Evolutionary conservation across 495 filamentous ascomycete genomes (phyloP).

Genomic region (Jackrogersella minutella): DNA sequence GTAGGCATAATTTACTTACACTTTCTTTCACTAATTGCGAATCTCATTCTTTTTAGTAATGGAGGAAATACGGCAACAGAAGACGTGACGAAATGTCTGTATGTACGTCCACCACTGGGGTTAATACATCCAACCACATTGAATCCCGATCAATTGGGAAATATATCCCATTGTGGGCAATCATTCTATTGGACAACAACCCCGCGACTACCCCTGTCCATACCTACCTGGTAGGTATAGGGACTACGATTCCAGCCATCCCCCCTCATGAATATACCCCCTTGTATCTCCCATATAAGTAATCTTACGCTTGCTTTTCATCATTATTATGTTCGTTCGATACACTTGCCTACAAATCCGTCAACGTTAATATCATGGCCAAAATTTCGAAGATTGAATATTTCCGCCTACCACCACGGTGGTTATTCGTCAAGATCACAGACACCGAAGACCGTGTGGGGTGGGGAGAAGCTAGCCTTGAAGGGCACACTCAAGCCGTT

Average conservation of each 20-base stretch:
- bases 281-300: not conserved
- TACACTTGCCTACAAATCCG: not conserved
- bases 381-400: constrained; percentile 76
- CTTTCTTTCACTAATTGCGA: too few species aligned
- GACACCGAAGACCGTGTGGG: constrained; percentile 69
- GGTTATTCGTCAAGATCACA: constrained; percentile 82
- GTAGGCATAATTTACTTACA: too few species aligned
- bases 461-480: constrained; percentile 83
- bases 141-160: constrained; percentile 15
- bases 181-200: constrained; percentile 5
- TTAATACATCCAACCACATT: constrained; percentile 9
- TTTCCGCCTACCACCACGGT: constrained; percentile 76
- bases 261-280: not conserved
- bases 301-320: not conserved
- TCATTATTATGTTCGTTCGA: not conserved
- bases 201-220: constrained; percentile 9
- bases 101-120: not conserved
- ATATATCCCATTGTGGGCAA: constrained; percentile 16
- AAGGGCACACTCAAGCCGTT: constrained; percentile 78
- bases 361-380: constrained; percentile 58
- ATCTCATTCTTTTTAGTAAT: too few species aligned
- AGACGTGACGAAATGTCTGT: not conserved
- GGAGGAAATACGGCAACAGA: not conserved
- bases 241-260: not conserved
- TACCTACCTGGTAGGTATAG: not conserved